Base-by-base conservation (phyloP, 176 grass and related monocot genomes). In the Carex scoparia region DNA sequence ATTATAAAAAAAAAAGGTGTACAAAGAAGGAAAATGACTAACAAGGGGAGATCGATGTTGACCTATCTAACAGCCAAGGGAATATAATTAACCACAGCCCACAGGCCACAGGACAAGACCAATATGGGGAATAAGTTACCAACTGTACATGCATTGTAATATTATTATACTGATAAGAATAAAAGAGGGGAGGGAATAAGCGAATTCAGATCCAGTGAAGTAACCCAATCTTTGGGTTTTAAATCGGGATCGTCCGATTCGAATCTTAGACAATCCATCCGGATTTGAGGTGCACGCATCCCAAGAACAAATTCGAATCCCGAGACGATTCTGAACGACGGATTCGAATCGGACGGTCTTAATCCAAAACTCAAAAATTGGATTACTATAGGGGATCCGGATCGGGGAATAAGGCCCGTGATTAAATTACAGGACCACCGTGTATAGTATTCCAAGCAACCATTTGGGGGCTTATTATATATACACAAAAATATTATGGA, bases 21-120 rank as follows among this genome's bases (percentile, higher is more conserved):
- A 51, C 40, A 69, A 31, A 83, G 30, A 83, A 83, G 63, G 61
- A 83, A 83, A 83, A 32, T 37, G 81, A 83, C 61, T 69, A 67
- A 83, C 33, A 65, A 83, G 62, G 2, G 12, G 62, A 51, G 3
- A 0, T 2, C 2, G 44, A 83, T 83, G 81, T 69, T 83, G 81
- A 14, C 81, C 12, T 69, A 69, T 83, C 40, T 42, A 68, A 83
- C 81, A 67, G 81, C 46, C 44, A 83, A 83, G 65, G 46, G 81
- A 83, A 83, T 83, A 23, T 23, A 23, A 23, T 23, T 23, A 83
- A 83, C 42, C 42, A 67, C 53, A 79, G 69, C 28, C 27, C 38
- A 40, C 38, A 62, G 68, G 14, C 51, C 73, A 44, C 81, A 53
- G 31, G 62, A 83, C 61, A 65, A 69, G 63, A 33, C 37, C 23